phyloP scores from a whole-genome alignment of 164 flowering plant genomes.

The Annona squamosa region DNA sequence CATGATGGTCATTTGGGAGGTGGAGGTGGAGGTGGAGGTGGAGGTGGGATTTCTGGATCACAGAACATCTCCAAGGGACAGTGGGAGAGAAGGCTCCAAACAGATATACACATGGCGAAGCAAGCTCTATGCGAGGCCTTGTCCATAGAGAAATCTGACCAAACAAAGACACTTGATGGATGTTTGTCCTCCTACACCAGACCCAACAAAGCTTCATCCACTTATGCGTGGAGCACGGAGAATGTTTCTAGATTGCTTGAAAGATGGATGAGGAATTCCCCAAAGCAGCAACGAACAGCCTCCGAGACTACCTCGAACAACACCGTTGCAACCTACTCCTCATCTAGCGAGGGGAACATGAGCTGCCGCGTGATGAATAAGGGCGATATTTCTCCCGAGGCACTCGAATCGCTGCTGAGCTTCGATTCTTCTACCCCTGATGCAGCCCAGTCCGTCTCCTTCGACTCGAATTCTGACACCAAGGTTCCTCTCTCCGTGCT shows the following conservation, averaged over 20 bases:
- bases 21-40: constrained; percentile 1
- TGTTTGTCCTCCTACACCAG: neutral
- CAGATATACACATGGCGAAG: constrained; percentile 72
- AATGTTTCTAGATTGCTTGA: constrained; percentile 70
- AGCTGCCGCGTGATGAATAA: neutral
- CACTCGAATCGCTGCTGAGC: constrained; percentile 42
- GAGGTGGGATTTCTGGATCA: constrained; percentile 25
- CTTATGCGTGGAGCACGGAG: constrained; percentile 67
- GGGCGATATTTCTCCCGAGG: constrained; percentile 25
- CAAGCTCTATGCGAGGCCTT: constrained; percentile 78
- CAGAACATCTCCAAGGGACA: constrained; percentile 49
- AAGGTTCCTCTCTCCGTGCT: constrained; percentile 38
- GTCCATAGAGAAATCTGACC: constrained; percentile 44
- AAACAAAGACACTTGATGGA: constrained; percentile 6
- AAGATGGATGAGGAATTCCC: constrained; percentile 47
- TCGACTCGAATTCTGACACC: constrained; percentile 31
- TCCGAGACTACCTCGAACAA: constrained; percentile 14
- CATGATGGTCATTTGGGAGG: constrained; percentile 20
- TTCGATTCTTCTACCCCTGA: constrained; percentile 43
- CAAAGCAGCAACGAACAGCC: constrained; percentile 19
- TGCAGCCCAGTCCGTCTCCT: constrained; percentile 35
- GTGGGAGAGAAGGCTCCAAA: constrained; percentile 95
- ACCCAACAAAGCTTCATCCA: constrained; percentile 11
- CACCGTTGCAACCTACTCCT: constrained; percentile 14
- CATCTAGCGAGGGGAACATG: constrained; percentile 14